A percentile compares a stretch with the other conserved stretches of the same genome.
These are phyloP conservation scores for Angomonas desouzai DNA, from an alignment of 208 protist genomes.

Conservation along the genomic window DNA sequence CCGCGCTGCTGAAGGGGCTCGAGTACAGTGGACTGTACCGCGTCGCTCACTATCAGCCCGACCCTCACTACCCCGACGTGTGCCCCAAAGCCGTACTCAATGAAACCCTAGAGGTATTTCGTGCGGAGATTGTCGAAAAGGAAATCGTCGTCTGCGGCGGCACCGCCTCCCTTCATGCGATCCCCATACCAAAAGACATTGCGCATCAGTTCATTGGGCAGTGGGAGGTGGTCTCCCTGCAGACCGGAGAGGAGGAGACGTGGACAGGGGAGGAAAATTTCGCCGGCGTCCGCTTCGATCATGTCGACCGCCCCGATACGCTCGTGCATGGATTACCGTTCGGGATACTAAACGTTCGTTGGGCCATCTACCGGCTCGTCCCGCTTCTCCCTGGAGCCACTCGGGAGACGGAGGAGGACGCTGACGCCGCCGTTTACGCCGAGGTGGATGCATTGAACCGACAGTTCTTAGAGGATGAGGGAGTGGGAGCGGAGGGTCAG, in stretches of 20 bases:
- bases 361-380: conserved; percentile 61
- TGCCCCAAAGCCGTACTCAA: conserved; percentile 57
- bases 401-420: conserved; percentile 3
- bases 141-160: conserved; percentile 72
- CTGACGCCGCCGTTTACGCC: conserved; percentile 3
- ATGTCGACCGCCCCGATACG: conserved; percentile 35
- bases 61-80: conserved; percentile 56
- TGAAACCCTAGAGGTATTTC: conserved; percentile 71
- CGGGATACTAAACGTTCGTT: conserved; percentile 79
- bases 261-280: conserved; percentile 53
- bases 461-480: neutral
- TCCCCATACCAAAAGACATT: conserved; percentile 64
- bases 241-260: conserved; percentile 47
- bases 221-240: conserved; percentile 82
- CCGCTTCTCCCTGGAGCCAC: neutral
- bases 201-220: conserved; percentile 53
- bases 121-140: conserved; percentile 55
- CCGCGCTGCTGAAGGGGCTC: conserved; percentile 52
- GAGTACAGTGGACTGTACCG: conserved; percentile 72
- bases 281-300: conserved; percentile 60
- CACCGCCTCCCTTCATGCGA: conserved; percentile 49
- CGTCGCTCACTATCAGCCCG: conserved; percentile 44
- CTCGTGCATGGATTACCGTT: conserved; percentile 75
- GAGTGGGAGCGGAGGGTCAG: neutral
- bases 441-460: conserved; percentile 5